Conservation (phyloP, 1,284 basidiomycete species). For the Ceratobasidium sp. region DNA sequence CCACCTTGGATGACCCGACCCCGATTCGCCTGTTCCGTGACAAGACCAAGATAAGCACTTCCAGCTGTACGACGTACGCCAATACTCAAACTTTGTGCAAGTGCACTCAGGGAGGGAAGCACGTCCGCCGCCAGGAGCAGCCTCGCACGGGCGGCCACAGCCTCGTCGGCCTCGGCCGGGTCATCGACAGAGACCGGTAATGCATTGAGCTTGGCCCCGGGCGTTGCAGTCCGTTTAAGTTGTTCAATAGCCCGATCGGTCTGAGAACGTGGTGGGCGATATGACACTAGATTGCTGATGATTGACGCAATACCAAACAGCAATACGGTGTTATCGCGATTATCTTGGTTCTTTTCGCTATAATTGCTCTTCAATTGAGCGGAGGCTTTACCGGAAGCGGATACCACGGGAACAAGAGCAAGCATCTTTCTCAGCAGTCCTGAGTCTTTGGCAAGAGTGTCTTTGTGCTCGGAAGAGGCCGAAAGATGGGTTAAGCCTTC, state of each 20-base stretch:
- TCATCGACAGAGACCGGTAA: slow-evolving; percentile 52
- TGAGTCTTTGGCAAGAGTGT: slow-evolving; percentile 68
- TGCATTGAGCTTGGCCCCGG: slow-evolving; percentile 39
- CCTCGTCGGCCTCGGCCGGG: slow-evolving; percentile 64
- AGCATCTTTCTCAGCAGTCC: slow-evolving; percentile 74
- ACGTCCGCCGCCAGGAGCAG: slow-evolving; percentile 72
- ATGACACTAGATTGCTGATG: slow-evolving; percentile 78
- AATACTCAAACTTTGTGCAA: slow-evolving; percentile 64
- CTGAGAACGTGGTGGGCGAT: slow-evolving; percentile 76
- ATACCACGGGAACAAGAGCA: slow-evolving; percentile 55
- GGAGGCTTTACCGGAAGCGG: slow-evolving; percentile 50
- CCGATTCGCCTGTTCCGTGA: slow-evolving; percentile 81
- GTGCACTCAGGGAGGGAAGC: slow-evolving; percentile 71
- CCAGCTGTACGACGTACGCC: slow-evolving; percentile 55
- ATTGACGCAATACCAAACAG: slow-evolving; percentile 83
- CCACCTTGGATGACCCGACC: slow-evolving; percentile 87
- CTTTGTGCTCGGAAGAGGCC: slow-evolving; percentile 74
- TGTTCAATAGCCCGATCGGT: slow-evolving; percentile 86
- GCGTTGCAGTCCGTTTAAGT: slow-evolving; percentile 75
- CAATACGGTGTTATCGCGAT: slow-evolving; percentile 62
- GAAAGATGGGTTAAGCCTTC: slow-evolving; percentile 89
- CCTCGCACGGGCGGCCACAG: slow-evolving; percentile 72
- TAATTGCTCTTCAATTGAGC: slow-evolving; percentile 54
- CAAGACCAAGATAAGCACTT: slow-evolving; percentile 75
- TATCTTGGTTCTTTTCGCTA: slow-evolving; percentile 1